Evolutionary conservation across 805 yeast species (phyloP).

Genomic region (Jamesozyma lodderae): DNA sequence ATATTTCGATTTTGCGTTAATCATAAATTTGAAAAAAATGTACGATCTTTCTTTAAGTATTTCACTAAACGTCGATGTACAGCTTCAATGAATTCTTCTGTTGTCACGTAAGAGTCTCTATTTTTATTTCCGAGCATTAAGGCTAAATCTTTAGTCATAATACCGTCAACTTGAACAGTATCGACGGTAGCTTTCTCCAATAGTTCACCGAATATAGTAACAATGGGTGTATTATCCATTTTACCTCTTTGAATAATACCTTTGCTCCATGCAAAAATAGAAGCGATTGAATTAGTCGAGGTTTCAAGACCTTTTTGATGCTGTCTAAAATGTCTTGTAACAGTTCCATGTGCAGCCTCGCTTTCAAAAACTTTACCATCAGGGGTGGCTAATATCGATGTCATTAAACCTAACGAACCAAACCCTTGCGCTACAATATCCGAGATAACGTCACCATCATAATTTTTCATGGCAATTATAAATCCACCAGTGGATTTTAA

Average conservation of each 20-base stretch:
- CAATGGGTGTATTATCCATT: conserved; percentile 77
- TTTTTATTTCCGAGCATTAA: conserved; percentile 79
- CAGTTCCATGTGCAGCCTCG: conserved; percentile 98
- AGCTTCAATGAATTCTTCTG: conserved; percentile 80
- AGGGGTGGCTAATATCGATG: conserved; percentile 88
- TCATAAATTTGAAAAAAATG: conserved; percentile 1
- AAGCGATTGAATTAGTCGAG: conserved; percentile 92
- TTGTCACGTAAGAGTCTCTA: conserved; percentile 73
- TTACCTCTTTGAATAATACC: conserved; percentile 88
- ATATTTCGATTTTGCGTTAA: background rate
- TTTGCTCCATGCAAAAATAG: conserved; percentile 93
- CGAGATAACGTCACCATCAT: conserved; percentile 96
- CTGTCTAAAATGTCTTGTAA: conserved; percentile 91
- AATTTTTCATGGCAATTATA: conserved; percentile 92
- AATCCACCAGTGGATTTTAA: conserved; percentile 89
- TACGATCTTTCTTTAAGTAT: background rate
- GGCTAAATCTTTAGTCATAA: conserved; percentile 94
- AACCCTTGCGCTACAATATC: conserved; percentile 97
- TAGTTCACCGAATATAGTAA: conserved; percentile 62
- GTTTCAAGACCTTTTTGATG: conserved; percentile 95
- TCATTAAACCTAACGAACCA: conserved; percentile 93
- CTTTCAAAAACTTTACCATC: conserved; percentile 92
- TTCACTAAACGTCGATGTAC: conserved; percentile 56
- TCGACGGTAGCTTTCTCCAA: conserved; percentile 79
- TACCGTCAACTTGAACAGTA: conserved; percentile 72